Conservation (phyloP, 495 filamentous ascomycete genomes). For the Penicillium turbatum region DNA sequence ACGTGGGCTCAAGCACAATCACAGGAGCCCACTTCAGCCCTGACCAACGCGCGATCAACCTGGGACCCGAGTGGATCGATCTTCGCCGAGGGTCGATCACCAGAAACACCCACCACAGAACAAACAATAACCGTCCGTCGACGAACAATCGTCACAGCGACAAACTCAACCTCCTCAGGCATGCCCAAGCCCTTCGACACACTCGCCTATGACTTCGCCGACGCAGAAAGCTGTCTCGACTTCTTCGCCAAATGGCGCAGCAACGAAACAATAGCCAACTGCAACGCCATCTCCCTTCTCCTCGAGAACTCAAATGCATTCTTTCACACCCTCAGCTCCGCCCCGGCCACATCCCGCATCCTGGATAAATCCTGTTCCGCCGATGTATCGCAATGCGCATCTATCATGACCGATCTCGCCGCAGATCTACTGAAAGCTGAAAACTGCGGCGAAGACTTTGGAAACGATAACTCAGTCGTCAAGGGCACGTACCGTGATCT, state of each 20-base stretch:
- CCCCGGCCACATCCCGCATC: slow-evolving; percentile 60
- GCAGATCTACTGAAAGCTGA: slow-evolving; percentile 47
- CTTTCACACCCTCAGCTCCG: slow-evolving; percentile 66
- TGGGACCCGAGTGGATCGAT: slow-evolving; percentile 19
- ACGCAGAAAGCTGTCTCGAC: slow-evolving; percentile 47
- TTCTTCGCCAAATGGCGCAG: slow-evolving; percentile 67
- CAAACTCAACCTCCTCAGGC: slow-evolving; percentile 22
- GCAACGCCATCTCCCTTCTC: slow-evolving; percentile 71
- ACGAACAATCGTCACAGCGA: slow-evolving; percentile 23
- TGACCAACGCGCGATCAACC: slow-evolving; percentile 12
- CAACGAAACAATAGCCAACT: slow-evolving; percentile 59
- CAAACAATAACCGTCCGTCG: not conserved
- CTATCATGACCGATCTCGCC: slow-evolving; percentile 57
- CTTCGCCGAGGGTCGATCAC: slow-evolving; percentile 12
- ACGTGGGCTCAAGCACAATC: slow-evolving; percentile 15
- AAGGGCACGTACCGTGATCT: slow-evolving; percentile 68
- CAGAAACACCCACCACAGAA: not conserved
- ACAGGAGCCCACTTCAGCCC: not conserved
- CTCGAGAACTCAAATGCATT: slow-evolving; percentile 70
- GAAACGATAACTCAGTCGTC: slow-evolving; percentile 62
- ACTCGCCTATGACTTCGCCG: slow-evolving; percentile 65
- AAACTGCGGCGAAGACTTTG: slow-evolving; percentile 70
- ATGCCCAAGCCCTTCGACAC: slow-evolving; percentile 72
- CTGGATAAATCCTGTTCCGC: slow-evolving; percentile 69
- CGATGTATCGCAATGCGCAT: slow-evolving; percentile 53